Base-by-base conservation (phyloP, 352 stramenopile species). In the Pythium dissotocum region DNA sequence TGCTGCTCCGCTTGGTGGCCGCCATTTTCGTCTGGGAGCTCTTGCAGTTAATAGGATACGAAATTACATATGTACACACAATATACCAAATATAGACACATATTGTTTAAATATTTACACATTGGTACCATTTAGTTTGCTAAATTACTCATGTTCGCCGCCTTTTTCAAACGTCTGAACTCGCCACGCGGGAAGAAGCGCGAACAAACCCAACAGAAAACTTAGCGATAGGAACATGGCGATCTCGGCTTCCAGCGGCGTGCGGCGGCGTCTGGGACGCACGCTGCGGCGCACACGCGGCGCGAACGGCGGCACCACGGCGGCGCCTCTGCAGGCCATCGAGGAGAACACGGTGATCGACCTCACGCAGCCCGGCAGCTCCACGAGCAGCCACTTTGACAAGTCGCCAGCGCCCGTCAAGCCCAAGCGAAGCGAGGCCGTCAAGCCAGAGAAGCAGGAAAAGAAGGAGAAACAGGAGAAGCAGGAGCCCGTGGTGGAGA, bases 341-440 rank as follows among this genome's bases (percentile, higher is more conserved):
- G 75, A 75, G 8, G 85, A 93, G 70, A 87, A 91, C 58, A 87
- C 82, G 36, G 77, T 71, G 51, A 44, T 90, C 64, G 49, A 71
- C 32, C 56, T 79, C 32, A 74, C 65, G 35, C 53, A 60, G 30
- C 52, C 61, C 30, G 48, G 58, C 21, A 71, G 67, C 59, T 40
- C 61, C 14, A 79, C 73, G 16, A 63, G 63, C 24, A 73, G 54
- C 35, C 69, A 77, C 64, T 72, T 82, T 52, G 67, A 63, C 28
- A 58, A 72, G 44, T 76, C 77, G 24, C 75, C 75, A 2, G 51
- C 36, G 32, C 61, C 71, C 36, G 48, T 61, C 58, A 65, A 73
- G 65, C 49, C 42, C 30, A n/a, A 51, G 30, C 46, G 46, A 18
- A 53, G 46, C 46, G 46, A 28, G n/a, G 54, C n/a, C 4, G 58